These are phyloP conservation scores for Saprolegnia parasitica DNA, from an alignment of 352 stramenopile species.

Conservation along the genomic window DNA sequence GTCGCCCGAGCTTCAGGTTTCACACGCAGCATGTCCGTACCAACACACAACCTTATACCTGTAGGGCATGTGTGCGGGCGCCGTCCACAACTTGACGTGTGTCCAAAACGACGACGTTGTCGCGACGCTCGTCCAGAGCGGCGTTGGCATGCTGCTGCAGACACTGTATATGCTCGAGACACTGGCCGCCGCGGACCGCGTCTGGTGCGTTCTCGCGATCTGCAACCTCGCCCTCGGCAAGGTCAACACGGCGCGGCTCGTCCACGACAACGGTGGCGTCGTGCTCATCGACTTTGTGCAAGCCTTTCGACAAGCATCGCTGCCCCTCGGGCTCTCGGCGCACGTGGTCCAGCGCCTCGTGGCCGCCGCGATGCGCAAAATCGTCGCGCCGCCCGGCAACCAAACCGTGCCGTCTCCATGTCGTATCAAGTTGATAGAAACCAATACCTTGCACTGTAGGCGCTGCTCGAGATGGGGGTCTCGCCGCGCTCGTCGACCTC, in stretches of 20 bases:
- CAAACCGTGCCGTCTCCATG: conserved; percentile 37
- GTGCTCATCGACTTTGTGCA: conserved; percentile 56
- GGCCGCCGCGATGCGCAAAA: conserved; percentile 50
- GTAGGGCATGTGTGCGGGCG: conserved; percentile 61
- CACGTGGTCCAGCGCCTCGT: background rate
- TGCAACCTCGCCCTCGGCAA: conserved; percentile 60
- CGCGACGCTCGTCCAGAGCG: conserved; percentile 46
- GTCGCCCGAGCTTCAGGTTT: background rate
- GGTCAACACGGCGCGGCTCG: conserved; percentile 58
- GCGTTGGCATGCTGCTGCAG: conserved; percentile 41
- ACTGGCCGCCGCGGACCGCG: conserved; percentile 32
- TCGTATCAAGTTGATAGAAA: background rate
- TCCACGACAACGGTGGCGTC: conserved; percentile 46
- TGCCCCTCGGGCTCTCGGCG: conserved; percentile 30
- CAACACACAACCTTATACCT: no score
- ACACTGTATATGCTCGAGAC: conserved; percentile 42
- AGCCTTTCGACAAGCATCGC: conserved; percentile 37
- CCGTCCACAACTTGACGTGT: conserved; percentile 75
- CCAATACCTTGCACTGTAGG: background rate
- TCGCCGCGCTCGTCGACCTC: conserved; percentile 46
- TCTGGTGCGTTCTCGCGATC: conserved; percentile 47
- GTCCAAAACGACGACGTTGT: conserved; percentile 32
- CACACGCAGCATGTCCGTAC: no score
- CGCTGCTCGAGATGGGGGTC: conserved; percentile 43
- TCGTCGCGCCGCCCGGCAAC: conserved; percentile 62